Evolutionary conservation across 2,329 filamentous ascomycete species (phyloP).

Genomic region (Colletotrichum filicis): DNA sequence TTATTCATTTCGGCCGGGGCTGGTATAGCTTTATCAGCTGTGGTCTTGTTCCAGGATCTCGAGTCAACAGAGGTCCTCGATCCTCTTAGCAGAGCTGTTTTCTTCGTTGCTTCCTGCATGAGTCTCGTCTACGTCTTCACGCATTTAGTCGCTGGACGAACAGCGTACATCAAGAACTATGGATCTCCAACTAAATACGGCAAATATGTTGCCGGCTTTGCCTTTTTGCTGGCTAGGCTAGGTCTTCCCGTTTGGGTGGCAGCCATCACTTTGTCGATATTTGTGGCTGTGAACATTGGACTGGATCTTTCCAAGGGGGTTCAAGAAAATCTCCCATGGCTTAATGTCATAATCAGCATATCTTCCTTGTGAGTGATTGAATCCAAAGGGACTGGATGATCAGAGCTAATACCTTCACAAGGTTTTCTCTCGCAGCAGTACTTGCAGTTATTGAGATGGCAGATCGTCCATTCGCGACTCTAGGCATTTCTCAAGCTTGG

Average conservation of each 20-base stretch:
- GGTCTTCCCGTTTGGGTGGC: slow-evolving; percentile 26
- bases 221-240: slow-evolving; percentile 17
- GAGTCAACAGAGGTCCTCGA: slow-evolving; percentile 21
- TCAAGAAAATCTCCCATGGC: slow-evolving; percentile 17
- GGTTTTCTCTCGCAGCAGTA: slow-evolving; percentile 10
- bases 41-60: slow-evolving; percentile 16
- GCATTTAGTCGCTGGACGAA: slow-evolving; percentile 4
- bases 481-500: slow-evolving; percentile 21
- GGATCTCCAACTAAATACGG: neutral
- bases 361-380: slow-evolving; percentile 14
- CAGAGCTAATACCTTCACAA: neutral
- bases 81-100: slow-evolving; percentile 27
- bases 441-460: slow-evolving; percentile 29
- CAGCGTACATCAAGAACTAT: slow-evolving; percentile 4
- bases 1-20: slow-evolving; percentile 15
- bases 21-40: slow-evolving; percentile 21
- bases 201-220: slow-evolving; percentile 21
- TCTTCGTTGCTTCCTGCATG: slow-evolving; percentile 28
- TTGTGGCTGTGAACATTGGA: slow-evolving; percentile 27
- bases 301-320: slow-evolving; percentile 25
- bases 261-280: slow-evolving; percentile 24
- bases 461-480: slow-evolving; percentile 27
- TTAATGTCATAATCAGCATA: slow-evolving; percentile 29
- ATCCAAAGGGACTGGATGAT: fast-evolving
- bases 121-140: slow-evolving; percentile 24